Evolutionary conservation across 2,329 filamentous ascomycete species (phyloP), one percentile per base, ranked within the genome.

Genomic region (Epichloe aotearoae): DNA sequence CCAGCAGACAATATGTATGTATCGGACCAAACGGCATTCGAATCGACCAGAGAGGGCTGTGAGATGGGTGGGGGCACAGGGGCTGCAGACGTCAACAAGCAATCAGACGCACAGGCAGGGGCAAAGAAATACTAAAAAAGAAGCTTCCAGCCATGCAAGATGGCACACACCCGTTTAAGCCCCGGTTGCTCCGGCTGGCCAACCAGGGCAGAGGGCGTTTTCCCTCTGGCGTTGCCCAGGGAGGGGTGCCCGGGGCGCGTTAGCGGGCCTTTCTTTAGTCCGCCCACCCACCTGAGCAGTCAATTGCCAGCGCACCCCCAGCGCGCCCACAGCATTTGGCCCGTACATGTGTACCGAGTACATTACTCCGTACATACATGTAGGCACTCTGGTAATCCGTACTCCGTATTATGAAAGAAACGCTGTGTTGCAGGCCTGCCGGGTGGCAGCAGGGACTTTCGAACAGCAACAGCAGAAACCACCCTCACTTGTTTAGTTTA

Each of bases 101-200:
- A 46, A 50, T 30, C 23, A 26, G 26, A 20, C 23, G 20, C 20
- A 26, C 5, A 47, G 19, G 23, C 12, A 47, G 17, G 42, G n/a
- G n/a, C 19, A 36, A 19, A 40, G 14, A 12, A 38, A 39, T 41
- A 33, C 30, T 37, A 20, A 34, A 39, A 39, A 47, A 47, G 45
- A 51, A 51, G 26, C 26, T 30, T 30, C 26, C 26, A 30, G 10
- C 26, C 26, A 49, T 53, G 52, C 51, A 53, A 50, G 51, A 52
- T 50, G 49, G 44, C 26, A 45, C 49, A 46, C 46, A 19, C 36
- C 44, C 37, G 36, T 47, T 39, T 50, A 42, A 50, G 46, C 46
- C 33, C 49, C 41, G 42, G 40, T 30, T 26, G 17, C 39, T 45
- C 34, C 40, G 33, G 34, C 39, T 36, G 46, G 33, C 52, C 48